phyloP scores from a whole-genome alignment of 129 eudicot species.

The Artemisia tridentata region DNA sequence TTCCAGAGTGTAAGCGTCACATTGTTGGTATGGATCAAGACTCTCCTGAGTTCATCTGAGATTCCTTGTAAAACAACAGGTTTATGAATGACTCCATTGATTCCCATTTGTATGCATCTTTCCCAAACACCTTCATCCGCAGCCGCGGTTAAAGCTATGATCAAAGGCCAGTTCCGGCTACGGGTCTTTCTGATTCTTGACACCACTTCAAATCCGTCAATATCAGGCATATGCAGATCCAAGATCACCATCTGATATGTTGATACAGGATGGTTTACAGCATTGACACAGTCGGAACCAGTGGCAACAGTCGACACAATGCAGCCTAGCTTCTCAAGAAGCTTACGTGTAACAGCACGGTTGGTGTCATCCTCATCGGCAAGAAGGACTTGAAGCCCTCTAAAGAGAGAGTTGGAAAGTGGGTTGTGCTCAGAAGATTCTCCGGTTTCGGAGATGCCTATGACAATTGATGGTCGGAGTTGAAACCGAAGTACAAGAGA shows the following conservation, averaged over 20 bases:
- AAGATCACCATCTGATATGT: conserved; percentile 45
- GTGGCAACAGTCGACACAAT: conserved; percentile 50
- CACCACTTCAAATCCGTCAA: conserved; percentile 66
- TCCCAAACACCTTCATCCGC: conserved; percentile 47
- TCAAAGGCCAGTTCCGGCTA: conserved; percentile 71
- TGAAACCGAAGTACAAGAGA: conserved; percentile 55
- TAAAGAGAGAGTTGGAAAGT: conserved; percentile 46
- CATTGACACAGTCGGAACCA: conserved; percentile 59
- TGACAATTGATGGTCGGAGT: conserved; percentile 41
- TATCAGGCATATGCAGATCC: conserved; percentile 70
- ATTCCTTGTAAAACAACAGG: conserved; percentile 61
- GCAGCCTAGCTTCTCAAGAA: conserved; percentile 74
- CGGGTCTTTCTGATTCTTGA: conserved; percentile 56
- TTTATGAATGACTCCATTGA: conserved; percentile 65
- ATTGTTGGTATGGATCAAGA: conserved; percentile 34
- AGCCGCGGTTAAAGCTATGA: conserved; percentile 43
- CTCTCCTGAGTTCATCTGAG: conserved; percentile 65
- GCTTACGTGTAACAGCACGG: conserved; percentile 58
- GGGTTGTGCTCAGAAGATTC: conserved; percentile 44
- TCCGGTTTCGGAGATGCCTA: conserved; percentile 43
- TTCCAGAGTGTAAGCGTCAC: no score
- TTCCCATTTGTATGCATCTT: conserved; percentile 49
- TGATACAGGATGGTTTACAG: conserved; percentile 33
- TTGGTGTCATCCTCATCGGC: conserved; percentile 66
- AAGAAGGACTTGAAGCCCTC: conserved; percentile 61